Evolutionary conservation across 345 rosid species (phyloP), one percentile per base, ranked within the genome.

Genomic region (Chamaenerion angustifolium): DNA sequence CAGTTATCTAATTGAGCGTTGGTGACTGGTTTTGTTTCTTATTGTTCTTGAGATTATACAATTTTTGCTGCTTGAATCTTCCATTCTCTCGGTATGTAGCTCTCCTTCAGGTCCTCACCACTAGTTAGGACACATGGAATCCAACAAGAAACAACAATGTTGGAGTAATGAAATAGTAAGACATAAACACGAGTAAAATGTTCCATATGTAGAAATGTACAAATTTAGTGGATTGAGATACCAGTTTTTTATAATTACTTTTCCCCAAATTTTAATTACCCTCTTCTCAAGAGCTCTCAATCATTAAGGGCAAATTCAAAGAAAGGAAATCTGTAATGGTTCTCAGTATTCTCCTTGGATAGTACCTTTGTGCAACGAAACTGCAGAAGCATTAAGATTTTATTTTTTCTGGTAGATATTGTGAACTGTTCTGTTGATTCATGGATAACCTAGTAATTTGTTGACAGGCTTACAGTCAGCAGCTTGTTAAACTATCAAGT

Each of bases 381-480:
- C 25, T 21, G 25, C 25, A 21, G 4, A 21, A 21, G 25, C 25
- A 21, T 21, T 21, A 21, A 21, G 25, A 21, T 4, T 21, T 21
- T 21, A 21, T 4, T 21, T 21, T 21, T 0, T 21, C 25, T 21
- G 25, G 25, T 44, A 44, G 16, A 44, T 6, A 13, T 44, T 14
- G 16, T 44, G 16, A 44, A 44, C 2, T 6, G 16, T 44, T 27
- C 1, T 31, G 13, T 25, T 10, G 15, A 49, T n/a, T 47, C 40
- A 49, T 25, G 27, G 55, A 49, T 35, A 13, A 42, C 41, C 15
- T 25, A 16, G 42, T 55, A 19, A n/a, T 47, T 10, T 56, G 6
- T 42, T 71, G 64, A 53, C 82, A 77, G 87, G 74, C 51, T 62
- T 65, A 54, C 60, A 25, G 62, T 76, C 54, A 61, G 64, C 55